Base-by-base conservation (phyloP, 1,139 yeast genomes). In the Pichia sp. region DNA sequence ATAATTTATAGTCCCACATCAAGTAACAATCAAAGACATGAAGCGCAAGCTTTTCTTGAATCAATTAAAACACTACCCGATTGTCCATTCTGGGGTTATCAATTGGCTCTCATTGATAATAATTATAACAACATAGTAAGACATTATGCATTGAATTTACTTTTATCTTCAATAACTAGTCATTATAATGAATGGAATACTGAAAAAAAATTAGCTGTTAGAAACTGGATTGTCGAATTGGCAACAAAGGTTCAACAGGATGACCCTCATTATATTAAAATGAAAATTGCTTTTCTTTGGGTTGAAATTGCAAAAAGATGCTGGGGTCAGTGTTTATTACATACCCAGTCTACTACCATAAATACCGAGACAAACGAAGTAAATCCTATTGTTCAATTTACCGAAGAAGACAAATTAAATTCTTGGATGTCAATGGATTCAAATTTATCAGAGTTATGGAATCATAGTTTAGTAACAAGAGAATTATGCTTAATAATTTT, bases 341-440 rank as follows among this genome's bases (percentile, higher is more conserved):
- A 51, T 34, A 46, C 44, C 19, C 36, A 46, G n/a, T 30, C 38
- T 14, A 29, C 7, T 11, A 4, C 25, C 2, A 36, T 36, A 36
- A 10, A 36, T 36, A 9, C 41, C 6, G 41, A 36, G 13, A 7
- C 7, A 34, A 36, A 19, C n/a, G 41, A 36, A 36, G 41, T 5
- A 36, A 36, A 70, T 30, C 58, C 38, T 10, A 13, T 53, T n/a
- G 51, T 44, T 41, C 46, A 47, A 18, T 63, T 60, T 45, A 57
- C 63, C 14, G 68, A 73, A 29, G 73, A 75, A 49, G 83, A 81
- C 49, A 69, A 76, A 36, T 59, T 70, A 3, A 85, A 80, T 56
- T 91, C 96, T n/a, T 95, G 99, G 99, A 75, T 75, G 3, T 80
- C 85, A 25, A 89, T 95, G 96, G 99, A 95, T 64, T 70, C 76